Conservation (phyloP, 2,329 filamentous ascomycete species). For the Aspergillus intermedius region DNA sequence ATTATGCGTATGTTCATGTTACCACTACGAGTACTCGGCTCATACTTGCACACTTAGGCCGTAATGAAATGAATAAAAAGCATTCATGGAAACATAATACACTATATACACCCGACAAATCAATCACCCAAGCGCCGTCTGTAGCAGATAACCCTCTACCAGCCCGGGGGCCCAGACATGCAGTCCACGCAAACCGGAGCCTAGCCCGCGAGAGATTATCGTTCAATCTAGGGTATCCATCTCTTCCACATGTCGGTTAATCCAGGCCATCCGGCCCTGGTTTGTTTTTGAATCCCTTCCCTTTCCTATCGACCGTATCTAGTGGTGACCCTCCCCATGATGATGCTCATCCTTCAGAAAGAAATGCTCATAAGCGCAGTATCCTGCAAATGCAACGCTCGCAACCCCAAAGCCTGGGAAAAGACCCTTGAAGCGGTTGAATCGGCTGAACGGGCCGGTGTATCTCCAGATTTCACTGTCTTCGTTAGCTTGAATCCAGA, state of each 20-base stretch:
- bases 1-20: no score
- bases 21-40: no score
- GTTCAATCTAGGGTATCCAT: neutral
- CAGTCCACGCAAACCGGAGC: no score
- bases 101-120: constrained; percentile 32
- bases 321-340: constrained; percentile 52
- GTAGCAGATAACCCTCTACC: constrained; percentile 6
- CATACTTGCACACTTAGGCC: no score
- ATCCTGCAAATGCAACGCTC: constrained; percentile 80
- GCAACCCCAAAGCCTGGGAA: constrained; percentile 92
- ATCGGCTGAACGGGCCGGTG: constrained; percentile 76
- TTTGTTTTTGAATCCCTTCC: neutral
- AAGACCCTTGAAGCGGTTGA: constrained; percentile 77
- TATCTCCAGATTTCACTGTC: constrained; percentile 91
- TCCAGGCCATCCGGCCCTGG: neutral
- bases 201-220: neutral
- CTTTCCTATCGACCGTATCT: constrained; percentile 6
- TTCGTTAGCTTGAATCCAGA: neutral
- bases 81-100: constrained; percentile 10
- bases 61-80: neutral
- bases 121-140: constrained; percentile 26
- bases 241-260: neutral
- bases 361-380: constrained; percentile 83
- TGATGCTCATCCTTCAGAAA: constrained; percentile 69
- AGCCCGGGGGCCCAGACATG: neutral